Evolutionary conservation across 2,329 filamentous ascomycete genomes (phyloP), one percentile per base, ranked within the genome.

Genomic region (Hypoxylon sp.): DNA sequence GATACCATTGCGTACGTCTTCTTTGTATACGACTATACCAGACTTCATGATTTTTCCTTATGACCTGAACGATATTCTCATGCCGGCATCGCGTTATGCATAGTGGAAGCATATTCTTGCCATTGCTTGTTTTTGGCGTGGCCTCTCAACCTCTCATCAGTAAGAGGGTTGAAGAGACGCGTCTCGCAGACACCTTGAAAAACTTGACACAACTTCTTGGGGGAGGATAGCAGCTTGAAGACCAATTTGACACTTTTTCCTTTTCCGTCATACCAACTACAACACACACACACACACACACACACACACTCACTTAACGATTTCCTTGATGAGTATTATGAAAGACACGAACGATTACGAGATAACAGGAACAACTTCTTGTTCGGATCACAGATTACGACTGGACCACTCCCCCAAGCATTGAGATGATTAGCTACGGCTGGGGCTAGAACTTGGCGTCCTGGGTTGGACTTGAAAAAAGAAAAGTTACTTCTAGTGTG

Each of bases 311-410:
- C 49, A n/a, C n/a, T 60, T 41, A 50, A 54, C 56, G 41, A 45
- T 60, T 63, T 52, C 43, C 46, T 52, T 50, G 17, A 67, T 49
- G 68, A 68, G 53, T 58, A 69, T 68, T 37, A 72, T 53, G 69
- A 73, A 61, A 62, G 65, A 67, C 55, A 71, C 59, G 66, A 69
- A 67, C 29, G 62, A 67, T 60, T 67, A 70, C 42, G 62, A 68
- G 60, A 67, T 54, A 60, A 62, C 55, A 63, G 29, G 72, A 71
- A 37, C 53, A 53, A 55, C 42, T 59, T 62, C 57, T 53, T 65
- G 58, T 67, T 65, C 65, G 64, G 66, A 67, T 65, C 62, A 68
- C 66, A 65, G n/a, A 66, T 68, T 65, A 70, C 67, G 68, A 72
- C 59, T 65, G 62, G 55, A 57, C 52, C n/a, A n/a, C n/a, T n/a